phyloP scores from a whole-genome alignment of 352 stramenopile species.

The Stramenopiles sp. region DNA sequence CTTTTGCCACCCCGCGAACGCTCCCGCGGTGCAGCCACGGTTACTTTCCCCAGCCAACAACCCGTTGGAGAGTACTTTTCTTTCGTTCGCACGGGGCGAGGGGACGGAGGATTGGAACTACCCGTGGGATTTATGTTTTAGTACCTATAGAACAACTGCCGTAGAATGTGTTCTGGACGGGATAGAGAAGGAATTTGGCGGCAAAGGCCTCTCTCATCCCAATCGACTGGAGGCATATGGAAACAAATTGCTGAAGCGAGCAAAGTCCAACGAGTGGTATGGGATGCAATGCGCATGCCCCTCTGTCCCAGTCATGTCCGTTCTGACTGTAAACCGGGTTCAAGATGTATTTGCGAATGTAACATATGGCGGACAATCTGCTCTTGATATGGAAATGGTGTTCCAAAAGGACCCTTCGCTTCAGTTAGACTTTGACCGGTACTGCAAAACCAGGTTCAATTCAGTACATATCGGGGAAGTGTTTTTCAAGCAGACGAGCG shows the following conservation, averaged over 20 bases:
- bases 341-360: conserved; percentile 48
- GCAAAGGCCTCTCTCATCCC: conserved; percentile 31
- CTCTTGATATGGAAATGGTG: conserved; percentile 15
- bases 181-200: conserved; percentile 23
- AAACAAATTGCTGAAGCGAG: conserved; percentile 30
- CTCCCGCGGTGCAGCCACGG: conserved; percentile 32
- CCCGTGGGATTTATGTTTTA: conserved; percentile 57
- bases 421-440: conserved; percentile 37
- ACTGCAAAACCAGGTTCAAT: conserved; percentile 34
- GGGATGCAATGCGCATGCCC: conserved; percentile 31
- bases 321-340: conserved; percentile 59
- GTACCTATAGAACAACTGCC: conserved; percentile 34
- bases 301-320: conserved; percentile 37
- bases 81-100: conserved; percentile 32
- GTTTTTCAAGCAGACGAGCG: conserved; percentile 26
- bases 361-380: conserved; percentile 29
- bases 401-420: conserved; percentile 25
- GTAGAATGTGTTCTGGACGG: conserved; percentile 26
- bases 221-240: conserved; percentile 41
- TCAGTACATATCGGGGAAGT: conserved; percentile 54
- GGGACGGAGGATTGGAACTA: conserved; percentile 49
- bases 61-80: conserved; percentile 16
- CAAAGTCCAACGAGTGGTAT: conserved; percentile 19
- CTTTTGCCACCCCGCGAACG: conserved; percentile 39
- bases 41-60: conserved; percentile 21